phyloP scores from a whole-genome alignment of 495 filamentous ascomycete species.

The Cenococcum geophilum region DNA sequence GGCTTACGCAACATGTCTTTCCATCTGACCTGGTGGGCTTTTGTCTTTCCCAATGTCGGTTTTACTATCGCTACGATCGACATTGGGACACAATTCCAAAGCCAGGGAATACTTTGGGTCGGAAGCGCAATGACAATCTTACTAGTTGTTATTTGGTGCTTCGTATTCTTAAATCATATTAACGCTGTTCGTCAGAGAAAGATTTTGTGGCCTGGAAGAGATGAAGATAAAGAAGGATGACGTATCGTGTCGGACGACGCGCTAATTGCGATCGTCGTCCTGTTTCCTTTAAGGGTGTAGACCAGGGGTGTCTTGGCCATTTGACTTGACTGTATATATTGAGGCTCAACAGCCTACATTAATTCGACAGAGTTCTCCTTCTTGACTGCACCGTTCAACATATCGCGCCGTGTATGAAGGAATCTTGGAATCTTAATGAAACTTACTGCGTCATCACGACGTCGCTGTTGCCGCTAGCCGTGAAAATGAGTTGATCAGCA shows the following conservation, averaged over 20 bases:
- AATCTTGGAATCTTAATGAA: no score
- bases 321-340: no score
- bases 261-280: no score
- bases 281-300: no score
- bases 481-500: no score
- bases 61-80: constrained; percentile 45
- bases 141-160: constrained; percentile 52
- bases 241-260: background rate
- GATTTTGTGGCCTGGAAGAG: constrained; percentile 29
- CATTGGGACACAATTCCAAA: constrained; percentile 43
- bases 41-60: constrained; percentile 56
- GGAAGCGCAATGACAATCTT: constrained; percentile 49
- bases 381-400: no score
- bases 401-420: no score
- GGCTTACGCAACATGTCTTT: constrained; percentile 50
- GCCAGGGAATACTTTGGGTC: constrained; percentile 43
- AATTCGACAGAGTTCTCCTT: no score
- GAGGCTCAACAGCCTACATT: no score
- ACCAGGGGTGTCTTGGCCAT: no score
- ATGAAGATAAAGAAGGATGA: constrained; percentile 11
- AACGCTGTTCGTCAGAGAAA: constrained; percentile 38
- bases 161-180: constrained; percentile 50
- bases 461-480: no score
- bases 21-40: constrained; percentile 52
- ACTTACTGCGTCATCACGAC: no score